A percentile compares a stretch with the other conserved stretches of the same genome.
Conservation (phyloP, 106 monocot genomes). For the Dioscorea zingiberensis region DNA sequence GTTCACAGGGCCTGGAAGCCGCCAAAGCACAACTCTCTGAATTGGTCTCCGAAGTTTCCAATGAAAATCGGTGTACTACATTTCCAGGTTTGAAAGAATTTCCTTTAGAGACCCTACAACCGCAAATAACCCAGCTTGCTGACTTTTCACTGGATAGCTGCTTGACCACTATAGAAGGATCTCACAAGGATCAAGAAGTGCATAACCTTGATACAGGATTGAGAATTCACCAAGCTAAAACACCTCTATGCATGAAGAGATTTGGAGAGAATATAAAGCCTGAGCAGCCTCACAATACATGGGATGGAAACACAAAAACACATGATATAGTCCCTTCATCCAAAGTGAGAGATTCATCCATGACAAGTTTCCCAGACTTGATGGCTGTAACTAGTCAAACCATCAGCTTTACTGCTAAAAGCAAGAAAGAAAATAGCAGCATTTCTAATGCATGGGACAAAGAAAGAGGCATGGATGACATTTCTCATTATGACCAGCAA, state of each 20-base stretch:
- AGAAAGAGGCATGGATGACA: background rate
- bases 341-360: constrained; percentile 1
- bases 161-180: constrained; percentile 30
- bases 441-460: background rate
- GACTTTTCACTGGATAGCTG: constrained; percentile 37
- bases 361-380: background rate
- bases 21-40: constrained; percentile 56
- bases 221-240: background rate
- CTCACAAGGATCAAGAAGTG: constrained; percentile 23
- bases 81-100: constrained; percentile 18
- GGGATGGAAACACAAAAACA: background rate
- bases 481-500: background rate
- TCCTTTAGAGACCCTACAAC: constrained; percentile 15
- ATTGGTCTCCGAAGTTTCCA: constrained; percentile 49
- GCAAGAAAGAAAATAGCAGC: background rate
- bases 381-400: background rate
- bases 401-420: constrained; percentile 2
- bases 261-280: background rate
- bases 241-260: background rate
- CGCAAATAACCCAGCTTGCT: constrained; percentile 12
- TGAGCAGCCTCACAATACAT: constrained; percentile 5
- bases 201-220: constrained; percentile 8
- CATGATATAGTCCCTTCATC: background rate
- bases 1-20: constrained; percentile 33
- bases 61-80: constrained; percentile 32